A percentile compares a stretch with the other conserved stretches of the same genome.
Conservation (phyloP, 352 stramenopile genomes). For the Phytophthora foliorum region DNA sequence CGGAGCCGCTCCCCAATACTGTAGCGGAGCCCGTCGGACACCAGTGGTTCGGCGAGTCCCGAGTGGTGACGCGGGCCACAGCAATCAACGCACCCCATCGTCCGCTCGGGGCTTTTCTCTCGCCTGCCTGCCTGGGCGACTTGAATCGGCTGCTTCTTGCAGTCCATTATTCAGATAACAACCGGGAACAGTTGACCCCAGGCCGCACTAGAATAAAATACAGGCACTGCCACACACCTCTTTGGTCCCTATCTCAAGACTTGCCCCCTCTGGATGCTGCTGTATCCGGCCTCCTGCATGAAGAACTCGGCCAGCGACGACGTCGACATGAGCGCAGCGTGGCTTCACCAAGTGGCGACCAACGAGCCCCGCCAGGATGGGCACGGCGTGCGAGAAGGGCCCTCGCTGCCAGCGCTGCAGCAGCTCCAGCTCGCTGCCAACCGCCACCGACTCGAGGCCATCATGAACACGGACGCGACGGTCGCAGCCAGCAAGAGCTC, state of each 20-base stretch:
- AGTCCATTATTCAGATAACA: constrained; percentile 39
- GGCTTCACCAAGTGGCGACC: constrained; percentile 20
- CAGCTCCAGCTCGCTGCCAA: constrained; percentile 19
- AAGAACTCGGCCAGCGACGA: constrained; percentile 37
- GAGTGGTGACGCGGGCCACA: constrained; percentile 17
- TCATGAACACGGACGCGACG: constrained; percentile 42
- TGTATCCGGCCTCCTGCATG: constrained; percentile 35
- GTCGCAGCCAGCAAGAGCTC: constrained; percentile 50
- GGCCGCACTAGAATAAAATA: constrained; percentile 25
- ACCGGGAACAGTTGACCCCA: constrained; percentile 12
- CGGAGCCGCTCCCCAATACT: too few relatives aligned
- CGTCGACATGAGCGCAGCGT: constrained; percentile 36
- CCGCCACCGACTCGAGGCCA: constrained; percentile 31
- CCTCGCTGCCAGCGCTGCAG: constrained; percentile 23
- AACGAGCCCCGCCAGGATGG: constrained; percentile 17
- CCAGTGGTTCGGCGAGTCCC: constrained; percentile 25
- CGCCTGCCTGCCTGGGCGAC: constrained; percentile 7
- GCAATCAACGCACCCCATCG: constrained; percentile 19
- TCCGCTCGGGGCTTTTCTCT: constrained; percentile 29
- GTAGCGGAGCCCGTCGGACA: constrained; percentile 26
- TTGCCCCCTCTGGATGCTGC: constrained; percentile 37
- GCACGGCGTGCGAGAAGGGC: background rate
- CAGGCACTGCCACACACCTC: constrained; percentile 6
- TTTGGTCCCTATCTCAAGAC: constrained; percentile 42
- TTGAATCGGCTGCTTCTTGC: constrained; percentile 26